Percentiles rank a stretch among this genome's conserved stretches.
phyloP scores from a whole-genome alignment of 2,329 filamentous ascomycete species.

The Aspergillus arachidicola region DNA sequence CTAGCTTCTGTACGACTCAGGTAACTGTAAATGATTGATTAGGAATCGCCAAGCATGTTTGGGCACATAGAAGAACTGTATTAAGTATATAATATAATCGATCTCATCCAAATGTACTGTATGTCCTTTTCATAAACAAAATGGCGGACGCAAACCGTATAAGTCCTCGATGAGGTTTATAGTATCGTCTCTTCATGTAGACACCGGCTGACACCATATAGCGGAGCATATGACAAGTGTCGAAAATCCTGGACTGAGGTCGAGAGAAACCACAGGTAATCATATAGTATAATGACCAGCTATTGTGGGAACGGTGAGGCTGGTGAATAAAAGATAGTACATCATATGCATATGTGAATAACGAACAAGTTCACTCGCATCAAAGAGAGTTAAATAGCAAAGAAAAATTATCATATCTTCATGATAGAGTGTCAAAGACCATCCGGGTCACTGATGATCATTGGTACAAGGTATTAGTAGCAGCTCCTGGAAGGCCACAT shows the following conservation, averaged over 20 bases:
- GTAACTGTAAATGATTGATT: neutral
- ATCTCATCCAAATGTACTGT: neutral
- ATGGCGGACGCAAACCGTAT: neutral
- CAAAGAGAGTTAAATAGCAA: neutral
- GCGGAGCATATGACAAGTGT: neutral
- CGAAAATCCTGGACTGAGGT: neutral
- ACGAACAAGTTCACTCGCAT: neutral
- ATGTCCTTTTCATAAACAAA: neutral
- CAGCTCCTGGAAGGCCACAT: neutral
- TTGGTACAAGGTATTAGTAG: neutral
- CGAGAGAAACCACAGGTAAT: neutral
- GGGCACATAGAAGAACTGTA: neutral
- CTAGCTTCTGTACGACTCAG: neutral
- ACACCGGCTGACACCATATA: neutral
- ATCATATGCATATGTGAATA: neutral
- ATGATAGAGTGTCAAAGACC: neutral
- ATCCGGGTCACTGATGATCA: neutral
- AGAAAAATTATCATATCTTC: neutral
- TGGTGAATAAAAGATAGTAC: neutral
- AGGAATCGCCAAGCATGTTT: neutral
- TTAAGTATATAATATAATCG: neutral
- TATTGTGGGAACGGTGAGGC: neutral
- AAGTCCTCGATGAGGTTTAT: neutral
- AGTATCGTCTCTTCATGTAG: conserved; percentile 8
- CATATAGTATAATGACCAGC: neutral